phyloP scores from a whole-genome alignment of 352 stramenopile species.

The Phytophthora pistaciae region DNA sequence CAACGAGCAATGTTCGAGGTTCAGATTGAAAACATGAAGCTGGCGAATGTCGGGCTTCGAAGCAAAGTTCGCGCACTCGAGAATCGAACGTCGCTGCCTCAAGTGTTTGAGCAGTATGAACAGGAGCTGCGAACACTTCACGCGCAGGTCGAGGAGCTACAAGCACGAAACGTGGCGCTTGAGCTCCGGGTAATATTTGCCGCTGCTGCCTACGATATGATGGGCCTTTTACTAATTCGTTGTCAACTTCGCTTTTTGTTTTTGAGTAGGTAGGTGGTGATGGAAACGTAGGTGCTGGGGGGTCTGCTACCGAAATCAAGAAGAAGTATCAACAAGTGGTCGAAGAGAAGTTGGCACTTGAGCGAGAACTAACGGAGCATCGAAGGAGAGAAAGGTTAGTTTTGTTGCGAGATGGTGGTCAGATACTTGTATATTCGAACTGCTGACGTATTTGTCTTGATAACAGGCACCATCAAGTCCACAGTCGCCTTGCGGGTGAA shows the following conservation, averaged over 20 bases:
- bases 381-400: slow-evolving; percentile 68
- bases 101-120: slow-evolving; percentile 84
- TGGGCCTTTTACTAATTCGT: background rate
- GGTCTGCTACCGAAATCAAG: slow-evolving; percentile 56
- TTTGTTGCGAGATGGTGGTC: background rate
- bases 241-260: background rate
- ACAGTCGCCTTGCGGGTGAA: slow-evolving; percentile 70
- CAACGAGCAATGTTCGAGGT: slow-evolving; percentile 62
- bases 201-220: background rate
- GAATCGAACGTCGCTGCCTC: slow-evolving; percentile 46
- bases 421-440: background rate
- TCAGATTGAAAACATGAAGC: slow-evolving; percentile 84
- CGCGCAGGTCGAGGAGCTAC: slow-evolving; percentile 66
- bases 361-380: slow-evolving; percentile 62
- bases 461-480: slow-evolving; percentile 64
- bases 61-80: slow-evolving; percentile 77
- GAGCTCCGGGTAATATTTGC: slow-evolving; percentile 58
- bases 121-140: slow-evolving; percentile 62
- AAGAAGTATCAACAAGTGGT: slow-evolving; percentile 71
- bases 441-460: background rate
- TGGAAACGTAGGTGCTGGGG: slow-evolving; percentile 9
- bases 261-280: slow-evolving; percentile 16
- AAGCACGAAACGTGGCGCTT: slow-evolving; percentile 66
- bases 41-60: slow-evolving; percentile 64
- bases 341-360: slow-evolving; percentile 67